Evolutionary conservation across 352 stramenopile genomes (phyloP), one percentile per base, ranked within the genome.

Genomic region (Pythium scleroteichum): DNA sequence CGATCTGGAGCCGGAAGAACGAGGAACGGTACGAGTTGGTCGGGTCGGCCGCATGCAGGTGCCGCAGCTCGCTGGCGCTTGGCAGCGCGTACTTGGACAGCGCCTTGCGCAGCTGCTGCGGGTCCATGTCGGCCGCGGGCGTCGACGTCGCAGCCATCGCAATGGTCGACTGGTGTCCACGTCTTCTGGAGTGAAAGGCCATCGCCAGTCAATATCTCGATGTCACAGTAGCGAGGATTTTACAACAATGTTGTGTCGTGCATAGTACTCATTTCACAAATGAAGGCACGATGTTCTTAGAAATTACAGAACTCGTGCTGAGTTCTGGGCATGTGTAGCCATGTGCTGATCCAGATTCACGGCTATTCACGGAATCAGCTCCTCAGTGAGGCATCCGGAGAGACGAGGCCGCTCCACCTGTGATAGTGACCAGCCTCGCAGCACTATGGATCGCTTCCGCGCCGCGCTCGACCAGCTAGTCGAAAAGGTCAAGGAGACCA

Each of bases 71-170:
- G 41, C 87, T 87, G 49, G 82, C 79, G 56, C 82, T 96, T 9
- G 92, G 92, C 45, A 97, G 78, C 56, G 92, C 90, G 56, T 96
- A 97, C 76, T 92, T 92, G 70, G 80, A 89, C 33, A 91, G 74
- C 66, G 71, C 69, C 71, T 90, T 87, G 58, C 82, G 85, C 59
- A 93, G 67, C 57, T 90, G 71, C 56, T 79, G 72, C 60, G 66
- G 45, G 41, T 82, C 68, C 54, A 75, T 64, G 27, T 77, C 66
- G 46, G 41, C 59, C 50, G 33, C 38, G 10, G 41, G 6, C 6
- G 51, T 22, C 39, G 32, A 42, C 17, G 48, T 48, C 39, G 33
- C 54, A 12, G 53, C 52, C 57, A 67, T 71, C 35, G 45, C n/a
- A 23, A 19, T 16, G 4, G 46, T 55, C 55, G 35, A 63, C 32